Conservation (phyloP, 2,329 filamentous ascomycete species). For the Corynespora cassiicola region DNA sequence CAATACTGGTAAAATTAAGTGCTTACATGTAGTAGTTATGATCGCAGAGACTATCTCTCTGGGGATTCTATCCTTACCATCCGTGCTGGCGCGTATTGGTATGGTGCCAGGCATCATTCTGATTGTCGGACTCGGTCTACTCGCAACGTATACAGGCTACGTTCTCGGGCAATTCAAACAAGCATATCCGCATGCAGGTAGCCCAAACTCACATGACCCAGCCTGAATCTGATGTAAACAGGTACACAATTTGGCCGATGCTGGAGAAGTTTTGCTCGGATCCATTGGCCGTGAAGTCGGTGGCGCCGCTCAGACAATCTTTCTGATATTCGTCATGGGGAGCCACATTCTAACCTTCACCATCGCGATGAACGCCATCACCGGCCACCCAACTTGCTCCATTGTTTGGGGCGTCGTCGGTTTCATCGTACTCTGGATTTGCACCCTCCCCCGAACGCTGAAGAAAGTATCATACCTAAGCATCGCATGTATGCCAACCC, state of each 20-base stretch:
- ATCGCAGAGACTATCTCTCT: slow-evolving; percentile 63
- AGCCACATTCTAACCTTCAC: slow-evolving; percentile 74
- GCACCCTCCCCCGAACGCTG: slow-evolving; percentile 68
- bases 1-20: background rate
- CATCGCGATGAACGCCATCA: slow-evolving; percentile 70
- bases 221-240: slow-evolving; percentile 1
- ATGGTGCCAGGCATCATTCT: slow-evolving; percentile 62
- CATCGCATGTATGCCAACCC: slow-evolving; percentile 55
- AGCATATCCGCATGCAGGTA: slow-evolving; percentile 63
- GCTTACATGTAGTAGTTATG: slow-evolving; percentile 50
- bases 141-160: slow-evolving; percentile 66
- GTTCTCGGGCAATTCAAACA: slow-evolving; percentile 65
- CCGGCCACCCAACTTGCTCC: slow-evolving; percentile 65
- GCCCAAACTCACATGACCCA: slow-evolving; percentile 40
- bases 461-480: slow-evolving; percentile 68
- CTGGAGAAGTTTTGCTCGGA: slow-evolving; percentile 66
- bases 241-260: slow-evolving; percentile 62
- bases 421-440: slow-evolving; percentile 63
- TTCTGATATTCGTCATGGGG: slow-evolving; percentile 71
- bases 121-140: slow-evolving; percentile 58
- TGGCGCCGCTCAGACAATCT: slow-evolving; percentile 66
- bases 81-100: slow-evolving; percentile 58
- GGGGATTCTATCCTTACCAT: slow-evolving; percentile 61
- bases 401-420: slow-evolving; percentile 69
- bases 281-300: slow-evolving; percentile 66